Percentiles rank a stretch among this genome's conserved stretches.
These are phyloP conservation scores for Cymbopogon citratus DNA, from an alignment of 176 grass and related monocot species.

Conservation along the genomic window DNA sequence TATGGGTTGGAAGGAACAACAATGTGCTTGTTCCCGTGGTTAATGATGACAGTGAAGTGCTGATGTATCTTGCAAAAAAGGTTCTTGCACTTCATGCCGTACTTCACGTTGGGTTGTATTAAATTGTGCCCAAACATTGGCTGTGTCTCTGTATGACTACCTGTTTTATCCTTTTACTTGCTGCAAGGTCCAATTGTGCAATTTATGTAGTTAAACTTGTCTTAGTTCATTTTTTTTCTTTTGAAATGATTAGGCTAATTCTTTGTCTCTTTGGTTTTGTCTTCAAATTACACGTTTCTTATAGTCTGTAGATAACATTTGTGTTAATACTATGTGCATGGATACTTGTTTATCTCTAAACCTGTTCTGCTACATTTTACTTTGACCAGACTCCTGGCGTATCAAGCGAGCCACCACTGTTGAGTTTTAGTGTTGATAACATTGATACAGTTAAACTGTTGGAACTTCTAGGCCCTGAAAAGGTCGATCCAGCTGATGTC, in stretches of 20 bases:
- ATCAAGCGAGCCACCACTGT: conserved; percentile 44
- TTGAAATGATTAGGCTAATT: not conserved
- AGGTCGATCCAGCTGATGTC: conserved; percentile 82
- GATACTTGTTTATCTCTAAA: conserved; percentile 18
- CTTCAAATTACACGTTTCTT: not conserved
- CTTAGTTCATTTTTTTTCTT: not conserved
- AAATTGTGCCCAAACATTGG: not conserved
- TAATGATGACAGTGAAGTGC: not conserved
- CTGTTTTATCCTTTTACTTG: not conserved
- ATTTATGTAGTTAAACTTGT: not conserved
- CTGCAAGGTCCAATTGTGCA: conserved; percentile 1
- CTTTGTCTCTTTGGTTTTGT: not conserved
- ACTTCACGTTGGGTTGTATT: not conserved
- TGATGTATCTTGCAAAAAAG: not conserved
- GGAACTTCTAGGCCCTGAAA: conserved; percentile 93
- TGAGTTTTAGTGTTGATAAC: conserved; percentile 54
- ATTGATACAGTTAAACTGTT: conserved; percentile 86
- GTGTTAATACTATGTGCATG: not conserved
- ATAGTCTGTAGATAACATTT: not conserved
- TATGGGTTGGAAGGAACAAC: not conserved
- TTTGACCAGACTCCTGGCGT: conserved; percentile 52
- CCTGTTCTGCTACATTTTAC: not conserved
- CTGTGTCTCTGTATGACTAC: not conserved
- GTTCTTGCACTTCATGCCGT: not conserved
- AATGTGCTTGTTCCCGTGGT: not conserved